Base-by-base conservation (phyloP, 352 stramenopile genomes). In the Phytophthora citrophthora region DNA sequence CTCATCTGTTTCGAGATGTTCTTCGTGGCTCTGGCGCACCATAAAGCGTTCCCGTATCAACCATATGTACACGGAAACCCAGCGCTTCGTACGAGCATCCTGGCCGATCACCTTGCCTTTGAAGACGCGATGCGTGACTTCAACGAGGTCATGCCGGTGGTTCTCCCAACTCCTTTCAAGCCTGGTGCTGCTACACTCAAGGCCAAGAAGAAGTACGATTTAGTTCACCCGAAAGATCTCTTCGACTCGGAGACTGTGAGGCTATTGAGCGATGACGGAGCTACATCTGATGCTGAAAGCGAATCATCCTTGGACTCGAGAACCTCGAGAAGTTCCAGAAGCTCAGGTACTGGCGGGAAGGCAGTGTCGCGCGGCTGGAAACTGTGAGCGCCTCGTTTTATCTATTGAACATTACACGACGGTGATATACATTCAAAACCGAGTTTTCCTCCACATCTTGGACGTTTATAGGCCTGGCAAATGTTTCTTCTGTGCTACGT, bases 1-100 rank as follows among this genome's bases (percentile, higher is more conserved):
- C 88, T 99, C 24, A 99, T 99, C 74, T 99, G 97, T 79, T 91
- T 99, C 45, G 97, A 99, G 79, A 99, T 99, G 97, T 94, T 98
- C 47, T 87, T 99, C 36, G 97, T 99, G 32, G 88, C 91, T 3
- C 84, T 99, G 52, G 97, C 96, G 7, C 97, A 99, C 77, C 97
- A 98, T 41, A 96, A 94, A 62, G 96, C 96, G 18, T 99, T 99
- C 72, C 91, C 96, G 0, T 95, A 94, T 46, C 81, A 94, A 10
- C 92, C 97, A 50, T 96, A 93, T 46, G 45, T 79, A 4, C 72
- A 83, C 68, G 60, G 80, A 0, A 67, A 76, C 29, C 66, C 77
- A 1, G 77, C 85, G 0, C 74, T 89, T 10, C 79, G 87, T 46
- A 84, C 81, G 9, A 88, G 70, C 13, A 88, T 96, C 7, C 84